Evolutionary conservation across 495 filamentous ascomycete genomes (phyloP).

Genomic region (Aspergillus sclerotioniger): DNA sequence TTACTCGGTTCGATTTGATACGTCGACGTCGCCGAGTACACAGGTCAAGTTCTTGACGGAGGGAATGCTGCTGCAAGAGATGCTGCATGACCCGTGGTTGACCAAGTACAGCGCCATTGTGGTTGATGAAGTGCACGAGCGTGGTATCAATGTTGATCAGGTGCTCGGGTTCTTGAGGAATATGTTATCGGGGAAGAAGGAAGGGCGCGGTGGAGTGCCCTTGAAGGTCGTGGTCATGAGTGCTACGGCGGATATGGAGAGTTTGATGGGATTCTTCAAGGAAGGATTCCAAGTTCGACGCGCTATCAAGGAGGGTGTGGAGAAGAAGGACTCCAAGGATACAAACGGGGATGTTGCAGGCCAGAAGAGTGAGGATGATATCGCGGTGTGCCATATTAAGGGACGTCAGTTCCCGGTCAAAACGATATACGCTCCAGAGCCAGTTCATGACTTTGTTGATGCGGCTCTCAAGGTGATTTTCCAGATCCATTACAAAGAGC

Average conservation of each 20-base stretch:
- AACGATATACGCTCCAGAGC: conserved; percentile 69
- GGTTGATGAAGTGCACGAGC: conserved; percentile 96
- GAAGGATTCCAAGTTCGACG: conserved; percentile 30
- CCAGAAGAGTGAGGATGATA: conserved; percentile 23
- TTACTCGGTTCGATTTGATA: conserved; percentile 92
- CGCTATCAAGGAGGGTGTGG: conserved; percentile 9
- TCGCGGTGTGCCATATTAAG: conserved; percentile 69
- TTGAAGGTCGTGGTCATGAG: conserved; percentile 96
- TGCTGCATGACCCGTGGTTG: conserved; percentile 81
- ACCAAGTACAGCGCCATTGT: conserved; percentile 83
- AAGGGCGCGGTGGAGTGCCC: conserved; percentile 64
- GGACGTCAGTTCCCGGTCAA: conserved; percentile 88
- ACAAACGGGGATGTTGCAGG: neutral
- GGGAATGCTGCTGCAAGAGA: conserved; percentile 94
- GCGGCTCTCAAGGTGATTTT: conserved; percentile 80
- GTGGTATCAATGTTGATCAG: conserved; percentile 94
- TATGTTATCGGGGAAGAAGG: conserved; percentile 54
- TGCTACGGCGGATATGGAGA: conserved; percentile 86
- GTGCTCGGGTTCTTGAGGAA: conserved; percentile 83
- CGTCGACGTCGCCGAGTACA: conserved; percentile 69
- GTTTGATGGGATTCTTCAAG: conserved; percentile 71
- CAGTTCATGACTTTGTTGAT: conserved; percentile 81
- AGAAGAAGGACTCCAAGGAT: conserved; percentile 13
- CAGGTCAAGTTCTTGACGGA: conserved; percentile 93
- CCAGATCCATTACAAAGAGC: conserved; percentile 82